These are phyloP conservation scores for Taphrina confusa DNA, from an alignment of 1,139 yeast genomes.

Conservation along the genomic window DNA sequence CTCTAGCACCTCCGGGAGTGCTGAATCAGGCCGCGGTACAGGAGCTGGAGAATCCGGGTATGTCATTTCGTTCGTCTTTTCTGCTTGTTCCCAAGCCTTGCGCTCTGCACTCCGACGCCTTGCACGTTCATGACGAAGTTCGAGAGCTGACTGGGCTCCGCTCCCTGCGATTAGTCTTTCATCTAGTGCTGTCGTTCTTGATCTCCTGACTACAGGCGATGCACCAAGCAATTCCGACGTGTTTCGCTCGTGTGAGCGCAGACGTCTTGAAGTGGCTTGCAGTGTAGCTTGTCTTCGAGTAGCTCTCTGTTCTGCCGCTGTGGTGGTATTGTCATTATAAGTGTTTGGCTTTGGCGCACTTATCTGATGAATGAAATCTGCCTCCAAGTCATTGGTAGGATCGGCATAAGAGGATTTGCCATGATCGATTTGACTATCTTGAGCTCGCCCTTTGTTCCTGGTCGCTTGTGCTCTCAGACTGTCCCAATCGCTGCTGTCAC, in stretches of 20 bases:
- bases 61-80: constrained; percentile 11
- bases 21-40: constrained; percentile 16
- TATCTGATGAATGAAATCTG: too few species aligned
- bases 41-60: constrained; percentile 32
- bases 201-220: constrained; percentile 1
- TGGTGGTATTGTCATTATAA: not conserved
- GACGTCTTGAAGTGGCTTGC: constrained; percentile 7
- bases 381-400: too few species aligned
- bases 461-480: constrained; percentile 10
- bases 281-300: constrained; percentile 14
- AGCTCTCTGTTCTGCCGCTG: constrained; percentile 25
- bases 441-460: constrained; percentile 2
- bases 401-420: not conserved
- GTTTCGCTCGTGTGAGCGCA: not conserved
- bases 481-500: constrained; percentile 16
- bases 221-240: not conserved
- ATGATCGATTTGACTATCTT: not conserved
- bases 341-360: too few species aligned
- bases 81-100: constrained; percentile 35
- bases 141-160: constrained; percentile 2
- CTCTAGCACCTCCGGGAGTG: not conserved
- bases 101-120: constrained; percentile 23
- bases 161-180: constrained; percentile 7
- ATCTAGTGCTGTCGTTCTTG: constrained; percentile 4
- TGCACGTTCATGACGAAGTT: constrained; percentile 31